Evolutionary conservation across 2,329 filamentous ascomycete species (phyloP).

Genomic region (Aspergillus caelatus): DNA sequence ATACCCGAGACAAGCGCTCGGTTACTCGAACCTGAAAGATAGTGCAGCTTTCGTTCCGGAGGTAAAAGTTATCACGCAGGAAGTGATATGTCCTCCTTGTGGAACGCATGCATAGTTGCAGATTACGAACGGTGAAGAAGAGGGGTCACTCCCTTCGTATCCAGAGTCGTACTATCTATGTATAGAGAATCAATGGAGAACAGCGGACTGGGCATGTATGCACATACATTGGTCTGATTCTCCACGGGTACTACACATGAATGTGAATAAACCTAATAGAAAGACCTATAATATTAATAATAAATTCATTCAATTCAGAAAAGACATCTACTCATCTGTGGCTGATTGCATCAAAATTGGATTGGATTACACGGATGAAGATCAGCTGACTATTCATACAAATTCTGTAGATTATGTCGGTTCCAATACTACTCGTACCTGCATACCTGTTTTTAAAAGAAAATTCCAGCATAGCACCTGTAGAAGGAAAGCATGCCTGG

Average conservation of each 20-base stretch:
- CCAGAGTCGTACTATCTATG: background rate
- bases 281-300: background rate
- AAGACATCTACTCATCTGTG: background rate
- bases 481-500: background rate
- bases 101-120: background rate
- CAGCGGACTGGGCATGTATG: no score
- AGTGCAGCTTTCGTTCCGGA: background rate
- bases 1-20: background rate
- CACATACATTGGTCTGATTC: background rate
- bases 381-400: background rate
- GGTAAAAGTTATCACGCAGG: background rate
- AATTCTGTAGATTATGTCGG: background rate
- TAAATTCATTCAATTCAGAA: background rate
- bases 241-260: background rate
- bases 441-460: background rate
- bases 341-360: background rate
- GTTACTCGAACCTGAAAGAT: background rate
- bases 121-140: background rate
- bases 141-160: background rate
- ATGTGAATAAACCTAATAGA: background rate
- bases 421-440: background rate
- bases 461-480: background rate
- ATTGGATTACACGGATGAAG: background rate
- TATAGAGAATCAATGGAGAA: background rate
- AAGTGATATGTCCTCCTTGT: background rate